A percentile compares a stretch with the other conserved stretches of the same genome.
Evolutionary conservation across 768 basidiomycete species (phyloP).

Genomic region (Kwoniella dendrophila): DNA sequence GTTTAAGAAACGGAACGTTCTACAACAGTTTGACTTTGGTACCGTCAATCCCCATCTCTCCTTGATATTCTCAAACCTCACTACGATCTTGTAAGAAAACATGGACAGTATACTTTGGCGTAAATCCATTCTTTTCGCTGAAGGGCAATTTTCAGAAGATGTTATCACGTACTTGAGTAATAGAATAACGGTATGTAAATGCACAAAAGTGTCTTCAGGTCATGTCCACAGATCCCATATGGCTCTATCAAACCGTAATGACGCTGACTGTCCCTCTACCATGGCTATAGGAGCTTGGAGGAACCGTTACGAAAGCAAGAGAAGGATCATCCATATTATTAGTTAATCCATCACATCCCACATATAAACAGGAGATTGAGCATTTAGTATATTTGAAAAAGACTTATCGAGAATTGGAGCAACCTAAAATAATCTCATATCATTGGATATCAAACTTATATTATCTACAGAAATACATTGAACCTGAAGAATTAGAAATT

Average conservation of each 20-base stretch:
- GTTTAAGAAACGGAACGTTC: too few species aligned
- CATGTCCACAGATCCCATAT: not conserved
- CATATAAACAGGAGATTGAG: conserved; percentile 16
- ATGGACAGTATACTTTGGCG: not conserved
- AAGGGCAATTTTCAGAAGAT: conserved; percentile 29
- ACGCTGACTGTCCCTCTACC: too few species aligned
- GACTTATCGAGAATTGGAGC: conserved; percentile 19
- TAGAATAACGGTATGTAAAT: conserved; percentile 23
- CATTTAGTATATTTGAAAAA: conserved; percentile 1
- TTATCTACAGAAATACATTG: not conserved
- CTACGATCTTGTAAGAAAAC: not conserved
- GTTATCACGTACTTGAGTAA: not conserved
- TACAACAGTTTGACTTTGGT: too few species aligned
- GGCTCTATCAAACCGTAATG: too few species aligned
- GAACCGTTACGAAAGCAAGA: too few species aligned
- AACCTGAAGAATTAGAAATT: not conserved
- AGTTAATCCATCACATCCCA: conserved; percentile 26
- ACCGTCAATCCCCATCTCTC: not conserved
- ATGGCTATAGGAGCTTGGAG: too few species aligned
- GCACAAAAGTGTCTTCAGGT: not conserved
- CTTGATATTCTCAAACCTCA: not conserved
- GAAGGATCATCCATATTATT: too few species aligned
- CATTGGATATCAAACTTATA: conserved; percentile 36
- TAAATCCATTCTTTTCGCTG: conserved; percentile 19
- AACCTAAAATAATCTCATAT: conserved; percentile 29